Conservation (phyloP, 2,329 filamentous ascomycete species). For the Coleophoma crateriformis region DNA sequence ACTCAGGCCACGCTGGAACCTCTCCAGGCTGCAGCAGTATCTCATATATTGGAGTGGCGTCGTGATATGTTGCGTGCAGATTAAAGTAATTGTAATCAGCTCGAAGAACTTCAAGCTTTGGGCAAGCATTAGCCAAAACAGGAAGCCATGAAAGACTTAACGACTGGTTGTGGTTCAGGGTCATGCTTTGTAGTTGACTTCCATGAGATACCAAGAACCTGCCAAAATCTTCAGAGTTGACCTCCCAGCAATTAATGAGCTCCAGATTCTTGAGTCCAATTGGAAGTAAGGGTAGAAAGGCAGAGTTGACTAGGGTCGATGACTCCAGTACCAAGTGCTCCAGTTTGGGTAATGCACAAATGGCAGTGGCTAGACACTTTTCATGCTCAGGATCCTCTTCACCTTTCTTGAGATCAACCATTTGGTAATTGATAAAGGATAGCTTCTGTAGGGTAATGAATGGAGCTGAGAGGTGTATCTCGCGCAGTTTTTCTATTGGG, state of each 20-base stretch:
- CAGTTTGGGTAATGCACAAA: conserved; percentile 54
- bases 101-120: conserved; percentile 61
- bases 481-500: conserved; percentile 41
- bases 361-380: conserved; percentile 34
- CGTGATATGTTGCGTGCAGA: conserved; percentile 59
- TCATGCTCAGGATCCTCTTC: conserved; percentile 31
- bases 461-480: conserved; percentile 46
- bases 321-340: conserved; percentile 67
- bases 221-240: conserved; percentile 61
- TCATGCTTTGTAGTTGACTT: conserved; percentile 57
- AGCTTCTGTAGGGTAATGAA: conserved; percentile 53
- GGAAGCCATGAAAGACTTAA: conserved; percentile 72
- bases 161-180: conserved; percentile 72
- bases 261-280: conserved; percentile 60
- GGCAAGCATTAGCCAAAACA: conserved; percentile 60
- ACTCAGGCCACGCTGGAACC: conserved; percentile 72
- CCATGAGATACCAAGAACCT: conserved; percentile 65
- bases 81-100: conserved; percentile 79
- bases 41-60: conserved; percentile 71
- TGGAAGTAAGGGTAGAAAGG: conserved; percentile 65
- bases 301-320: conserved; percentile 64
- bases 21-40: conserved; percentile 58
- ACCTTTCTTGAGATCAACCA: conserved; percentile 36
- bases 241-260: conserved; percentile 72
- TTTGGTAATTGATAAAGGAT: conserved; percentile 59